phyloP scores from a whole-genome alignment of 306 rosid species.

The Acacia melanoxylon region DNA sequence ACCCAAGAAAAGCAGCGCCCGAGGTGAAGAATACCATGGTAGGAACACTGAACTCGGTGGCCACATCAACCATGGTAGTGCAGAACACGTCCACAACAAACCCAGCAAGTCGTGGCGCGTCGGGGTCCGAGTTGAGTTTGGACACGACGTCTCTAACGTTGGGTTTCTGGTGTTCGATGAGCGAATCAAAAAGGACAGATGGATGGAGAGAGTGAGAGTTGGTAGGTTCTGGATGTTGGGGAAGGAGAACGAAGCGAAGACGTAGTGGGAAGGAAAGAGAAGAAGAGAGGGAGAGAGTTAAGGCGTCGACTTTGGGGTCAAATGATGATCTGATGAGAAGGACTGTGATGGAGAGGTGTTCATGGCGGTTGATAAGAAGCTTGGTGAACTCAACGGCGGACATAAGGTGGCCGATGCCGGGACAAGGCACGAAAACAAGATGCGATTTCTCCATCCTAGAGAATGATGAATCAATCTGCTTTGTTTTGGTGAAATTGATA shows the following conservation, averaged over 20 bases:
- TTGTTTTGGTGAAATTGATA: too few species aligned
- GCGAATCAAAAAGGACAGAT: neutral
- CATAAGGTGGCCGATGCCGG: too few species aligned
- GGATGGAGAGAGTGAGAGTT: neutral
- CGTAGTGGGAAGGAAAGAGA: neutral
- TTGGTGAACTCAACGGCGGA: too few species aligned
- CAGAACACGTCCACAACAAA: neutral
- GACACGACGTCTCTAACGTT: neutral
- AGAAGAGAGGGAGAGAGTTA: too few species aligned
- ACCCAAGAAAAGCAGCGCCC: neutral
- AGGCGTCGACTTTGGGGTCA: too few species aligned
- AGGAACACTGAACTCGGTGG: neutral
- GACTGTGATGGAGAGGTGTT: too few species aligned
- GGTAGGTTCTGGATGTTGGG: neutral
- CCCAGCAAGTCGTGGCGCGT: neutral
- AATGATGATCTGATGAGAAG: too few species aligned
- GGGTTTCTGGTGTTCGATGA: neutral
- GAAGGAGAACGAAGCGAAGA: neutral
- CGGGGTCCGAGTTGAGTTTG: neutral
- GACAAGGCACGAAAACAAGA: too few species aligned
- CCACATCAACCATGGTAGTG: neutral
- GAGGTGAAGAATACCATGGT: neutral
- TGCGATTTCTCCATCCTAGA: too few species aligned
- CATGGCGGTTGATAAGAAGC: too few species aligned
- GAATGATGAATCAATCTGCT: too few species aligned